phyloP scores from a whole-genome alignment of 202 grass and related monocot genomes.

The Musa balbisiana region DNA sequence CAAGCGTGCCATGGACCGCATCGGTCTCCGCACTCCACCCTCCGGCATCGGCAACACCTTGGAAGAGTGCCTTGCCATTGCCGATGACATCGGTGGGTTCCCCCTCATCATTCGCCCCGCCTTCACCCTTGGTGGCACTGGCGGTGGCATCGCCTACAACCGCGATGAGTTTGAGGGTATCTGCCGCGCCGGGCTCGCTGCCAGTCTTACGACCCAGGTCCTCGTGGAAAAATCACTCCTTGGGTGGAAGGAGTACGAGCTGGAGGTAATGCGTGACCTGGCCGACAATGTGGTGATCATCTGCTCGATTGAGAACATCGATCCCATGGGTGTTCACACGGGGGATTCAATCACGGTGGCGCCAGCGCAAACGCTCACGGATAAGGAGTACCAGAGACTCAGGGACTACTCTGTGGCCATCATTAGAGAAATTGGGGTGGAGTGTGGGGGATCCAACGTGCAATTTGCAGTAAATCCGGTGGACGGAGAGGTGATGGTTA shows the following conservation, averaged over 20 bases:
- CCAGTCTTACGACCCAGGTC: conserved; percentile 70
- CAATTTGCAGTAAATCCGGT: conserved; percentile 83
- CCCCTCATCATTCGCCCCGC: conserved; percentile 84
- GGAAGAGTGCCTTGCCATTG: conserved; percentile 71
- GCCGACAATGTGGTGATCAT: conserved; percentile 98
- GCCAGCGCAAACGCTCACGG: conserved; percentile 78
- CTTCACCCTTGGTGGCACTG: conserved; percentile 90
- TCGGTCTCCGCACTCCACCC: conserved; percentile 80
- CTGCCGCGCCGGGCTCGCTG: conserved; percentile 61
- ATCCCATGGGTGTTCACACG: conserved; percentile 95
- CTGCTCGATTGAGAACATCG: conserved; percentile 96
- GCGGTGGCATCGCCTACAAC: conserved; percentile 92
- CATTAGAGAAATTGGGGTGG: conserved; percentile 95
- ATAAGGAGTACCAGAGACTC: conserved; percentile 93
- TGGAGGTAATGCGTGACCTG: conserved; percentile 96
- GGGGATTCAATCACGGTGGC: conserved; percentile 96
- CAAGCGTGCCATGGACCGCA: conserved; percentile 87
- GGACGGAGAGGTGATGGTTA: conserved; percentile 96
- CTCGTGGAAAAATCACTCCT: conserved; percentile 91
- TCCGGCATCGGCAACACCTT: conserved; percentile 82
- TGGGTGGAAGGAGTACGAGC: conserved; percentile 97
- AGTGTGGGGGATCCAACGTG: conserved; percentile 94
- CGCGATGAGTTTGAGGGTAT: conserved; percentile 78
- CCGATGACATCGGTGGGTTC: conserved; percentile 60
- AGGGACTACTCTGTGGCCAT: conserved; percentile 78